Evolutionary conservation across 345 rosid species (phyloP), one percentile per base, ranked within the genome.

Genomic region (Populus pruinosa): DNA sequence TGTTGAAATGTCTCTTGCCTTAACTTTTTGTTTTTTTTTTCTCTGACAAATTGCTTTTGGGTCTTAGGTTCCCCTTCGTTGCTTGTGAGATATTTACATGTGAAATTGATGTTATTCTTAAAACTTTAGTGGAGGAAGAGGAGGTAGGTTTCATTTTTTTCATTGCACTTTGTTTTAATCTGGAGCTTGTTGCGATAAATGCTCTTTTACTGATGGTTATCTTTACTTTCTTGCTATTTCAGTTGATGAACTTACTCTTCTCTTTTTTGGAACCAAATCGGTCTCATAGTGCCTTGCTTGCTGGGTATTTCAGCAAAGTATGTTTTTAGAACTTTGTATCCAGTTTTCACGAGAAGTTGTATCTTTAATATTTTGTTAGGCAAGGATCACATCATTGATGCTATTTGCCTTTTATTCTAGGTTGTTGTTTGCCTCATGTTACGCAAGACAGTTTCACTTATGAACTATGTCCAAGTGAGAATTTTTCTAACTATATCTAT

Each of bases 241-340:
- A 96, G 99, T 81, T 96, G 77, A 94, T 96, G 97, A 86, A 90
- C 90, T 79, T 94, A 66, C 97, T 96, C 75, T 94, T 96, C 88
- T 90, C 97, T 81, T 94, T 92, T 85, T 86, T 96, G 90, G 91
- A 92, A 85, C 94, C 96, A 66, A 87, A 89, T 76, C 94, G 92
- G 82, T 81, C 88, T 80, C 98, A 94, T 80, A 90, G 97, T 86
- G 91, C 98, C 41, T 83, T 92, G 83, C 86, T 91, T 72, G 99
- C 99, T 56, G 98, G 98, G 70, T 96, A 96, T 87, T 96, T 96
- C 85, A 91, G 99, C 89, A 96, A 96, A 94, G 98, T 96, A 69
- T 78, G 67, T 73, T 74, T 69, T 61, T 36, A 56, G 17, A 35
- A 25, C 77, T 71, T 8, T 76, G 23, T 7, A 27, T 49, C 21